Evolutionary conservation across 257 asterid genomes (phyloP), one percentile per base, ranked within the genome.

Genomic region (Fraxinus excelsior): DNA sequence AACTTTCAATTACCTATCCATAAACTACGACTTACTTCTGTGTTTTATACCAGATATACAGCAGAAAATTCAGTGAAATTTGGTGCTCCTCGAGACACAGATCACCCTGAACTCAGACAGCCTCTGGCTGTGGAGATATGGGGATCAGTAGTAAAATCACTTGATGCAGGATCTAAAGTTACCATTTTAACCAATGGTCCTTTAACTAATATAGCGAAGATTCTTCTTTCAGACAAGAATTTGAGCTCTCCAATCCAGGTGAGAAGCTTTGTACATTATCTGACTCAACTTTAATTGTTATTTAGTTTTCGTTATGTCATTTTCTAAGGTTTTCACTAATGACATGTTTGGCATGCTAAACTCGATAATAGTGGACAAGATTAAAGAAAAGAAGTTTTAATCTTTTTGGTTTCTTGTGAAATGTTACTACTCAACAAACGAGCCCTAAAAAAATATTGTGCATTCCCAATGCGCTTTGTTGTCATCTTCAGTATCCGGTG

Each of bases 41-140:
- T 38, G 49, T 70, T 40, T 38, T 8, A 3, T 80, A 75, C 32
- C 77, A 94, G 98, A 86, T 90, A 91, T 40, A 92, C 98, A 70
- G 86, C 91, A 35, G 94, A 94, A 73, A 90, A 94, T 73, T 88
- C 94, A 12, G 85, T 85, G 76, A 79, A 83, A 74, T 87, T 68
- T 60, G 92, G 97, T 77, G 98, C 97, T 74, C 96, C 97, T 1
- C 80, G 96, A 51, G 91, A 92, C 77, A 94, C 97, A 9, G 94
- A 82, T 32, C 86, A 87, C 29, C 97, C 97, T 35, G 90, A 91
- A 79, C 91, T 91, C 72, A 84, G 97, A 85, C 98, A 94, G 76
- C 91, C 92, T 69, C 85, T 83, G 34, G 97, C 97, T 62, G 77
- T 83, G 44, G 96, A 94, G 78, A 82, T 89, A 60, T 94, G 98